phyloP scores from a whole-genome alignment of 2,329 filamentous ascomycete genomes.

The Corniculantispora saksenae region DNA sequence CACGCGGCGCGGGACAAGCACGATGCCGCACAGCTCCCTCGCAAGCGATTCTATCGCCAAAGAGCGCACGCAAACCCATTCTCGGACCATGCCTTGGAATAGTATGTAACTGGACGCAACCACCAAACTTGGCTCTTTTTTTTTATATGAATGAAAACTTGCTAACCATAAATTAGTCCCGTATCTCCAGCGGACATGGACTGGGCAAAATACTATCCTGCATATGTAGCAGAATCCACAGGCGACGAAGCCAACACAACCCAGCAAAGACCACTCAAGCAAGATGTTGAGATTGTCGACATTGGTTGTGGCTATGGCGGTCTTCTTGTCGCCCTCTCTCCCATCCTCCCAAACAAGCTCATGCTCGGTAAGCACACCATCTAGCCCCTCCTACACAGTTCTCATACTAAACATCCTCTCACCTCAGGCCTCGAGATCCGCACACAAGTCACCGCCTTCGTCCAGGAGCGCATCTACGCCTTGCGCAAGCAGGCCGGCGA shows the following conservation, averaged over 20 bases:
- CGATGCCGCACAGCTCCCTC: constrained; percentile 66
- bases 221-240: constrained; percentile 55
- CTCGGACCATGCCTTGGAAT: constrained; percentile 85
- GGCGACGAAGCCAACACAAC: constrained; percentile 28
- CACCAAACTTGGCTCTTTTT: background rate
- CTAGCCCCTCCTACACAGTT: background rate
- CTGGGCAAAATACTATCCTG: constrained; percentile 83
- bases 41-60: constrained; percentile 96
- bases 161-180: constrained; percentile 59
- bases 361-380: constrained; percentile 65
- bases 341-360: constrained; percentile 76
- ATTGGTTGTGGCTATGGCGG: constrained; percentile 98
- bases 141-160: background rate
- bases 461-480: constrained; percentile 82
- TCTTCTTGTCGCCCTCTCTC: constrained; percentile 80
- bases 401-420: constrained; percentile 11
- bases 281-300: constrained; percentile 87
- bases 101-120: constrained; percentile 58
- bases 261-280: constrained; percentile 37
- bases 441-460: constrained; percentile 84
- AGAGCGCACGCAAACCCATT: constrained; percentile 97
- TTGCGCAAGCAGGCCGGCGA: constrained; percentile 65
- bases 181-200: constrained; percentile 81
- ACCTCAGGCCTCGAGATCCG: constrained; percentile 88
- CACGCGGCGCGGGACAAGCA: constrained; percentile 56